These are phyloP conservation scores for Delphinella strobiligena DNA, from an alignment of 2,329 filamentous ascomycete genomes.

Conservation along the genomic window DNA sequence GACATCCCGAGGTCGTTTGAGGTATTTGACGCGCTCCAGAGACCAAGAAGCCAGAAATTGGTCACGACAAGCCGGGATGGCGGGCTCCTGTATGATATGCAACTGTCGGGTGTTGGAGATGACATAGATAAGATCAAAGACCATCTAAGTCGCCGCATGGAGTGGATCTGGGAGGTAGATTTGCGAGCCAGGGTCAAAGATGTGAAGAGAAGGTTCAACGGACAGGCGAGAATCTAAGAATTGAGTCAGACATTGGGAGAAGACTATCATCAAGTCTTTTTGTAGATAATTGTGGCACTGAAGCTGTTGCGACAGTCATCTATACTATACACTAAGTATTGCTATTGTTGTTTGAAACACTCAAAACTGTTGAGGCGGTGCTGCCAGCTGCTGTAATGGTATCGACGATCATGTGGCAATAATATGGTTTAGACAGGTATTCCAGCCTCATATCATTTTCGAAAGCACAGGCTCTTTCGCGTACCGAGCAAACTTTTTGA, in stretches of 20 bases:
- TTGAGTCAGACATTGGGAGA: not conserved
- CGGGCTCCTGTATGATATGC: conserved; percentile 28
- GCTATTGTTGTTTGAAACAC: no score
- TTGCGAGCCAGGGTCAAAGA: not conserved
- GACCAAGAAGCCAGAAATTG: conserved; percentile 27
- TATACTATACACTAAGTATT: no score
- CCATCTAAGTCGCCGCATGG: conserved; percentile 21
- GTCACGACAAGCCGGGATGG: conserved; percentile 28
- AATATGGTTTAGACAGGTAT: no score
- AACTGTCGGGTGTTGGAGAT: conserved; percentile 20
- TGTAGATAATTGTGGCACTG: no score
- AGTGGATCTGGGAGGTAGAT: conserved; percentile 30
- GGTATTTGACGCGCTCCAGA: conserved; percentile 26
- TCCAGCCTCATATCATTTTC: no score
- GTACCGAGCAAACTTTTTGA: no score
- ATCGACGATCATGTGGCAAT: no score
- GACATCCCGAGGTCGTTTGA: conserved; percentile 23
- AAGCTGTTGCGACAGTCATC: no score
- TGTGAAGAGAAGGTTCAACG: not conserved
- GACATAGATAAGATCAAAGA: conserved; percentile 22
- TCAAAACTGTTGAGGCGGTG: no score
- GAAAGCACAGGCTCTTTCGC: no score
- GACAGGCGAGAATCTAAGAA: not conserved
- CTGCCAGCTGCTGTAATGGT: no score
- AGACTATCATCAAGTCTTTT: no score